These are phyloP conservation scores for Inonotus obliquus DNA, from an alignment of 1,284 basidiomycete species.

Conservation along the genomic window DNA sequence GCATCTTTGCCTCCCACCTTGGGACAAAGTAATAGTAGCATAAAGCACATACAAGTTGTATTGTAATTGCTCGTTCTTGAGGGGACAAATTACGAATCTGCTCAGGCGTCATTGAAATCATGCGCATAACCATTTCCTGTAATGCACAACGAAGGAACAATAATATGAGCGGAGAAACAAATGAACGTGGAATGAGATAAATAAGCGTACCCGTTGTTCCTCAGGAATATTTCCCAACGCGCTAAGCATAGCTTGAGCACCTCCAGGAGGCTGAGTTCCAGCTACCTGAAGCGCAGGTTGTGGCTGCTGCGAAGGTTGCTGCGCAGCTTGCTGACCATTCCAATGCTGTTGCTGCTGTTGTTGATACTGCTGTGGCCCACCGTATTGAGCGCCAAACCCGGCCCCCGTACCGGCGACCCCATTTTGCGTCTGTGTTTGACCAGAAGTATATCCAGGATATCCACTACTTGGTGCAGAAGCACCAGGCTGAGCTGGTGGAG, in stretches of 20 bases:
- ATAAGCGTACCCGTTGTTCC: slow-evolving; percentile 13
- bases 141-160: neutral
- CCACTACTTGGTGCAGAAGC: neutral
- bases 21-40: neutral
- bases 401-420: neutral
- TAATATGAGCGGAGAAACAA: neutral
- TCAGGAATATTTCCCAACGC: slow-evolving; percentile 13
- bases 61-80: slow-evolving; percentile 15
- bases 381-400: neutral
- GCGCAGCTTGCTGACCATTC: neutral
- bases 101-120: slow-evolving; percentile 18
- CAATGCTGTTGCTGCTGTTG: slow-evolving; percentile 1
- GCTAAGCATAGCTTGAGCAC: neutral
- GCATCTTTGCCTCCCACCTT: neutral
- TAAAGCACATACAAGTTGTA: slow-evolving; percentile 15
- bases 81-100: slow-evolving; percentile 15
- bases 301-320: neutral
- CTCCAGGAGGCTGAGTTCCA: neutral
- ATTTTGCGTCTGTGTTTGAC: neutral
- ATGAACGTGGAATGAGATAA: neutral
- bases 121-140: slow-evolving; percentile 19
- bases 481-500: neutral
- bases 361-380: neutral
- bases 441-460: neutral
- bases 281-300: slow-evolving; percentile 7